phyloP scores from a whole-genome alignment of 2,329 filamentous ascomycete species.

The Leptographium radiaticola region DNA sequence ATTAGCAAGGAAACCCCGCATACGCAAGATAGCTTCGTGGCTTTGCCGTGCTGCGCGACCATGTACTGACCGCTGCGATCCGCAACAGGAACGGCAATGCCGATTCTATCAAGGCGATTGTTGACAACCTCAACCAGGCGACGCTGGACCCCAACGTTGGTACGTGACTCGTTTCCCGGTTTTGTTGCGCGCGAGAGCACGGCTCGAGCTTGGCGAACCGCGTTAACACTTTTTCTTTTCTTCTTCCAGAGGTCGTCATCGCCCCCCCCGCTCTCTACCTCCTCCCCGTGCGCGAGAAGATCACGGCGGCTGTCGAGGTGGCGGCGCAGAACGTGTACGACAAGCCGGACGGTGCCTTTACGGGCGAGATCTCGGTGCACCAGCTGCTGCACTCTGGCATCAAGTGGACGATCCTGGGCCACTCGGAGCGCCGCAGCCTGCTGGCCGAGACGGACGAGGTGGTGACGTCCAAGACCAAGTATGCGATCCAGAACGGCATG shows the following conservation, averaged over 20 bases:
- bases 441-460: constrained; percentile 76
- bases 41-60: background rate
- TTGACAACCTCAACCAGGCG: constrained; percentile 77
- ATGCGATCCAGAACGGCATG: constrained; percentile 73
- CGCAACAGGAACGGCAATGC: constrained; percentile 74
- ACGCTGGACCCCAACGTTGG: constrained; percentile 64
- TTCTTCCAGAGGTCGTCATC: constrained; percentile 72
- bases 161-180: constrained; percentile 18
- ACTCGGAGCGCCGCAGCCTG: constrained; percentile 88
- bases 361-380: constrained; percentile 84
- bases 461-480: constrained; percentile 89
- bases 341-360: constrained; percentile 94
- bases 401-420: constrained; percentile 82
- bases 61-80: background rate
- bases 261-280: constrained; percentile 87
- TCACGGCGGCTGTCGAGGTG: constrained; percentile 66
- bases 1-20: constrained; percentile 11
- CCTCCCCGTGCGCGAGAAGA: constrained; percentile 66
- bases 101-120: constrained; percentile 81
- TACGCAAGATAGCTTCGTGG: constrained; percentile 13
- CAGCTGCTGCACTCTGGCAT: constrained; percentile 85
- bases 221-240: background rate
- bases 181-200: background rate
- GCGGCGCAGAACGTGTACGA: constrained; percentile 96
- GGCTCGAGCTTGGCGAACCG: background rate